A percentile compares a stretch with the other conserved stretches of the same genome.
Evolutionary conservation across 441 rosid species (phyloP).

Genomic region (Adansonia gregorii): DNA sequence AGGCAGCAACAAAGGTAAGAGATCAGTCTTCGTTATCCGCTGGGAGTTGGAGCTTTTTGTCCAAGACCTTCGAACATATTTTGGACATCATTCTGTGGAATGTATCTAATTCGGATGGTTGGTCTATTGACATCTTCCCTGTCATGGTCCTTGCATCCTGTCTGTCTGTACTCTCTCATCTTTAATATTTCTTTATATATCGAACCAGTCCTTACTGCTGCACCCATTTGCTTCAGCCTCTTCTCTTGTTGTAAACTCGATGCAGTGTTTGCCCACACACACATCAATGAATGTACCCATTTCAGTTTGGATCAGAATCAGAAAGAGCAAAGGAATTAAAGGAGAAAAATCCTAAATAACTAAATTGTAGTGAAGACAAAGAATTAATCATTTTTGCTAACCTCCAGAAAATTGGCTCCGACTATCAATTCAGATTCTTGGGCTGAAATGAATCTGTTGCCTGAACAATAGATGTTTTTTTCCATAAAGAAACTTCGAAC

Average conservation of each 20-base stretch:
- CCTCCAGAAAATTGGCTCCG: constrained; percentile 69
- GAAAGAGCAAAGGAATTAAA: neutral
- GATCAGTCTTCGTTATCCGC: neutral
- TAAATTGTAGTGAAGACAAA: neutral
- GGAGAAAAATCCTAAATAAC: constrained; percentile 1
- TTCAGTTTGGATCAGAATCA: too few relatives aligned
- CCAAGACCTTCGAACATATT: constrained; percentile 53
- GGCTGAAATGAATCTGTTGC: too few relatives aligned
- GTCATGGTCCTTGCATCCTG: constrained; percentile 39
- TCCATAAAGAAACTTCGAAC: too few relatives aligned
- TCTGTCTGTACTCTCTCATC: constrained; percentile 56
- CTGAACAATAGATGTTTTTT: too few relatives aligned
- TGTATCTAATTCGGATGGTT: constrained; percentile 43
- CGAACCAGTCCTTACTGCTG: constrained; percentile 54
- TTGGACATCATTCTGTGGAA: constrained; percentile 56
- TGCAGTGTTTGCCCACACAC: constrained; percentile 24
- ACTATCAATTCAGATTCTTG: constrained; percentile 45
- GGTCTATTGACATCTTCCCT: constrained; percentile 49
- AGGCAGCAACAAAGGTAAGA: neutral
- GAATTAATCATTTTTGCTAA: constrained; percentile 18
- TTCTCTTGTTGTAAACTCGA: constrained; percentile 58
- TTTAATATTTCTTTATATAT: constrained; percentile 44
- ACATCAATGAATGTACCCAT: neutral
- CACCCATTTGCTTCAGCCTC: constrained; percentile 66
- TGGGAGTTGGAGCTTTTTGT: constrained; percentile 47